Evolutionary conservation across 2,329 filamentous ascomycete genomes (phyloP), one percentile per base, ranked within the genome.

Genomic region (Pseudogymnoascus sp.): DNA sequence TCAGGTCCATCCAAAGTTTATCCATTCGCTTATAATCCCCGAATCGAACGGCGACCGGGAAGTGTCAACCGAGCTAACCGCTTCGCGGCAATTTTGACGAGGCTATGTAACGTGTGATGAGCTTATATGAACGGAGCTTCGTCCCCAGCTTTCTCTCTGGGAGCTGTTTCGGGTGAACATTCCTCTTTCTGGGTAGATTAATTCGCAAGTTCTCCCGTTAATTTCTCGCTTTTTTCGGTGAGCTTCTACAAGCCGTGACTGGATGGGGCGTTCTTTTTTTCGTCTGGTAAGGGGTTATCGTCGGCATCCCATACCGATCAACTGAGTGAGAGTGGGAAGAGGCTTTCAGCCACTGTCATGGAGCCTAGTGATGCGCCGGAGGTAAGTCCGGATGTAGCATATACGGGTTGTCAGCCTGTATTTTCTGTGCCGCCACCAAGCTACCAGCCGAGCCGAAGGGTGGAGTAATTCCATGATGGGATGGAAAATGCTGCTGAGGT

Each of bases 41-140:
- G n/a, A 33, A 56, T 56, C 50, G 50, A 33, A 56, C 14, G 28
- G 28, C n/a, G 16, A 21, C 28, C 28, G 11, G 50, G 50, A 56
- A 56, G 28, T 56, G 10, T 21, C 50, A 56, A 56, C 50, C 28
- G 50, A 56, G 50, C 50, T 56, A 56, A 56, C 50, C 50, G 50
- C 50, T 56, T 56, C 28, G 50, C 50, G 50, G 50, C 50, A 56
- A 56, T 56, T 56, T 56, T 56, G 50, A 56, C 50, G 50, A 56
- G 50, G 50, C 28, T 56, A 56, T 56, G 50, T 33, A 56, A 56
- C 50, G 50, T 56, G 50, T 56, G 50, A 56, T 56, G 50, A 56
- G 28, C 50, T 56, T 56, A 56, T 56, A 56, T 56, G 28, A 33
- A 56, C 50, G 50, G 50, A 56, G 50, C 50, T 56, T 56, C 50